phyloP scores from a whole-genome alignment of 208 protist species.

The Polymyxa betae region DNA sequence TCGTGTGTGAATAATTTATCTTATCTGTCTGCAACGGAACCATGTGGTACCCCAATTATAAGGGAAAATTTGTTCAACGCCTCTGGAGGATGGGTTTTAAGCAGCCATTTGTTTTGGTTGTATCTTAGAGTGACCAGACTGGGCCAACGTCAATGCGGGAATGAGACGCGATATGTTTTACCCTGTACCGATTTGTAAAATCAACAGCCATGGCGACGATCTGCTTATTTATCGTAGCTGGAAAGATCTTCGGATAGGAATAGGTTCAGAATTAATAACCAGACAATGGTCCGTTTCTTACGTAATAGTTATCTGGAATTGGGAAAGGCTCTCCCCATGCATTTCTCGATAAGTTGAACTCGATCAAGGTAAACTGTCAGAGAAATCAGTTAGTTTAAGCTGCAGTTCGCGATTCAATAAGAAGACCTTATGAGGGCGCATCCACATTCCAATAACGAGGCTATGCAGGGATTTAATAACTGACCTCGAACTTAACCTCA shows the following conservation, averaged over 20 bases:
- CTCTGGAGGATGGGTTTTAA: not conserved
- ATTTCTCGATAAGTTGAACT: not conserved
- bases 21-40: not conserved
- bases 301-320: not conserved
- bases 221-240: not conserved
- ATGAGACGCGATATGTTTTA: not conserved
- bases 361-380: slow-evolving; percentile 22
- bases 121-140: not conserved
- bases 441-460: slow-evolving; percentile 34
- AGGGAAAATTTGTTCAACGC: not conserved
- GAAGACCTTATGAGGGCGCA: too few relatives aligned
- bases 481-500: slow-evolving; percentile 7
- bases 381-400: not conserved
- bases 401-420: not conserved
- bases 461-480: not conserved
- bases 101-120: not conserved
- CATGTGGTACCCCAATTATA: not conserved
- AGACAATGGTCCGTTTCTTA: not conserved
- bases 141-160: not conserved
- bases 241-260: slow-evolving; percentile 5
- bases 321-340: not conserved
- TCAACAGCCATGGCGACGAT: slow-evolving; percentile 12
- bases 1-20: not conserved
- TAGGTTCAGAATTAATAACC: not conserved
- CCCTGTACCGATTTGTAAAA: not conserved